Percentiles rank a stretch among this genome's conserved stretches.
Conservation (phyloP, 495 filamentous ascomycete species). For the Penicillium argentinense region DNA sequence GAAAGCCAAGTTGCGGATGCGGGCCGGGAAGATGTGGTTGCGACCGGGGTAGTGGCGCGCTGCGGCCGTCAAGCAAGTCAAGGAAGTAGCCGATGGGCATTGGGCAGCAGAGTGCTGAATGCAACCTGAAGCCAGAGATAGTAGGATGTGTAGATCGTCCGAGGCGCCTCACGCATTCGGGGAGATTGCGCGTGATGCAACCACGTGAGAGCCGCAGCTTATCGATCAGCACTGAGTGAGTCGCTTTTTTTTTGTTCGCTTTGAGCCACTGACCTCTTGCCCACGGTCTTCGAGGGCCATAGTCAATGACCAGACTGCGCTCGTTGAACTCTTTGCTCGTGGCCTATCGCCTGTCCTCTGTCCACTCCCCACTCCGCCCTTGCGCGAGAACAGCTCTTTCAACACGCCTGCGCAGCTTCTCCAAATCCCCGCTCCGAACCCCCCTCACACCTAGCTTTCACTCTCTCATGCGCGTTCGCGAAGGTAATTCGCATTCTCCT, state of each 20-base stretch:
- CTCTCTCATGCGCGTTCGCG: constrained; percentile 32
- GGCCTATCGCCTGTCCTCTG: constrained; percentile 14
- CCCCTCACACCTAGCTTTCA: constrained; percentile 7
- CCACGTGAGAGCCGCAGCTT: constrained; percentile 28
- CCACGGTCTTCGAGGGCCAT: constrained; percentile 5
- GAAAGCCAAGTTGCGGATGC: constrained; percentile 30
- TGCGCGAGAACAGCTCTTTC: constrained; percentile 9
- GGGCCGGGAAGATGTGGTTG: constrained; percentile 10
- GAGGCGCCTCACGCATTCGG: constrained; percentile 1
- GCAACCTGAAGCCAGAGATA: constrained; percentile 1
- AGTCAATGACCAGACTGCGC: constrained; percentile 27
- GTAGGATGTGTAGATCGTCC: constrained; percentile 21
- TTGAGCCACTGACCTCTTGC: constrained; percentile 1
- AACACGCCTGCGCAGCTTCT: constrained; percentile 12
- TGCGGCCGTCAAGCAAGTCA: background rate
- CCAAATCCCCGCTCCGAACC: constrained; percentile 7
- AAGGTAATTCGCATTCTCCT: constrained; percentile 19
- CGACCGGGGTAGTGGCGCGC: background rate
- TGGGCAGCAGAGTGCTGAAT: background rate
- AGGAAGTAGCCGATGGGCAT: background rate
- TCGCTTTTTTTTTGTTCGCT: constrained; percentile 7
- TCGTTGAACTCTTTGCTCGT: constrained; percentile 16
- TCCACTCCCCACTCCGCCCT: constrained; percentile 15
- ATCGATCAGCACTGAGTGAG: constrained; percentile 17
- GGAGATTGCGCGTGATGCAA: constrained; percentile 19